Evolutionary conservation across 352 stramenopile genomes (phyloP).

Genomic region (Phytophthora agathidicida): DNA sequence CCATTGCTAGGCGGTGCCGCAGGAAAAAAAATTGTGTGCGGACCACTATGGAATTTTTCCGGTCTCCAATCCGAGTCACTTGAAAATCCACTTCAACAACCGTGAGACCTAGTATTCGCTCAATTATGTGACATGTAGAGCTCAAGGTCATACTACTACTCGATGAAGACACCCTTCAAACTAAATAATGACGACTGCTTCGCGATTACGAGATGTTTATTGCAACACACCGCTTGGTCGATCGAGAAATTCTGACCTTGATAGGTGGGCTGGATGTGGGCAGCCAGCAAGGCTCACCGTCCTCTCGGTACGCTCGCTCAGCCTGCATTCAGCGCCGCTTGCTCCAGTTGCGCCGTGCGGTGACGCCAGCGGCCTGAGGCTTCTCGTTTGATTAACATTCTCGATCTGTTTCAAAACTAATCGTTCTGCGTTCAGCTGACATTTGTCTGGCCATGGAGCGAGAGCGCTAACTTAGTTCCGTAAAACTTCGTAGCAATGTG

Average conservation of each 20-base stretch:
- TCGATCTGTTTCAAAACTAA: too few relatives aligned
- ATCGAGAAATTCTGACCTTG: conserved; percentile 8
- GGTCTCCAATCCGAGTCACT: neutral
- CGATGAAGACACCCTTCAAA: neutral
- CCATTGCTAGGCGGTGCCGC: conserved; percentile 11
- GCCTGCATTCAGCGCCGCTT: too few relatives aligned
- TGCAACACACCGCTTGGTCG: neutral
- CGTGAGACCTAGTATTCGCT: conserved; percentile 6
- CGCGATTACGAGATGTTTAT: conserved; percentile 2
- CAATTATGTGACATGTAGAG: conserved; percentile 9
- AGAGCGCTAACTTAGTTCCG: conserved; percentile 4
- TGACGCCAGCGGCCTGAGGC: too few relatives aligned
- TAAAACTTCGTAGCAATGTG: conserved; percentile 12
- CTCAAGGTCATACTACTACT: neutral
- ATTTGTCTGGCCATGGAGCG: neutral
- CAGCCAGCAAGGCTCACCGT: conserved; percentile 1
- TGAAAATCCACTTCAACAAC: conserved; percentile 10
- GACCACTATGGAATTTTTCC: conserved; percentile 2
- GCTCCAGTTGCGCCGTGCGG: too few relatives aligned
- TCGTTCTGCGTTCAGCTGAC: neutral
- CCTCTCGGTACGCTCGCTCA: neutral
- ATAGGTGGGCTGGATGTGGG: conserved; percentile 10
- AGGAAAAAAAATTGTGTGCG: conserved; percentile 9
- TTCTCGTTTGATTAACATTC: too few relatives aligned
- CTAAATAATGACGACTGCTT: conserved; percentile 5